These are phyloP conservation scores for Yarrowia porcina DNA, from an alignment of 805 yeast genomes.

Conservation along the genomic window DNA sequence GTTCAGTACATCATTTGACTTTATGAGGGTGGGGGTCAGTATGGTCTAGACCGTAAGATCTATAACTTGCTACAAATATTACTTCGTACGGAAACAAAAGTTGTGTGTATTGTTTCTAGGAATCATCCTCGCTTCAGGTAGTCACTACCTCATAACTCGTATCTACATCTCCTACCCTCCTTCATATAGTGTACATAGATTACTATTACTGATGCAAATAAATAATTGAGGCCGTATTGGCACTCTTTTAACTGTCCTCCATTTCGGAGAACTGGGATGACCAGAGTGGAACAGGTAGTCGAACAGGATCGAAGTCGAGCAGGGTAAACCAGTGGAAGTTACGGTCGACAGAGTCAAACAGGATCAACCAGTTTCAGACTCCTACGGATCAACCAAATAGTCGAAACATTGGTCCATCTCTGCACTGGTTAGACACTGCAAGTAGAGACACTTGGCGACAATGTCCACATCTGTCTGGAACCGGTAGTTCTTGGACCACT, in stretches of 20 bases:
- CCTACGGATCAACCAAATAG: conserved; percentile 10
- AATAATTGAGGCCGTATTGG: conserved; percentile 4
- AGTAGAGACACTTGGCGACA: conserved; percentile 78
- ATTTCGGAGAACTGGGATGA: not conserved
- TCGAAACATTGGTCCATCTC: conserved; percentile 34
- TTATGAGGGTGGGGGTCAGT: no score
- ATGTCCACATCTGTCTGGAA: conserved; percentile 57
- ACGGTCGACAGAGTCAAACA: no score
- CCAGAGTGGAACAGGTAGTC: no score
- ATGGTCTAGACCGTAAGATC: no score
- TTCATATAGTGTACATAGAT: not conserved
- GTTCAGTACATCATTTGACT: no score
- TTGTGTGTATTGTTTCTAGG: no score
- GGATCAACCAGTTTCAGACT: no score
- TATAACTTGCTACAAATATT: no score
- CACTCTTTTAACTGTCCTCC: conserved; percentile 10
- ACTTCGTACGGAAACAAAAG: no score
- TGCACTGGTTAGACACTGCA: conserved; percentile 42
- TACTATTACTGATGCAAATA: conserved; percentile 23
- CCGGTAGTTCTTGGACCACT: conserved; percentile 72
- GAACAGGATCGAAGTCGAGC: no score
- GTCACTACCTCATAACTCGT: not conserved
- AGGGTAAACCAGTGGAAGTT: no score
- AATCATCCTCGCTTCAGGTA: no score
- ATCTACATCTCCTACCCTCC: not conserved